Evolutionary conservation across 495 filamentous ascomycete genomes (phyloP).

Genomic region (Lophium mytilinum): DNA sequence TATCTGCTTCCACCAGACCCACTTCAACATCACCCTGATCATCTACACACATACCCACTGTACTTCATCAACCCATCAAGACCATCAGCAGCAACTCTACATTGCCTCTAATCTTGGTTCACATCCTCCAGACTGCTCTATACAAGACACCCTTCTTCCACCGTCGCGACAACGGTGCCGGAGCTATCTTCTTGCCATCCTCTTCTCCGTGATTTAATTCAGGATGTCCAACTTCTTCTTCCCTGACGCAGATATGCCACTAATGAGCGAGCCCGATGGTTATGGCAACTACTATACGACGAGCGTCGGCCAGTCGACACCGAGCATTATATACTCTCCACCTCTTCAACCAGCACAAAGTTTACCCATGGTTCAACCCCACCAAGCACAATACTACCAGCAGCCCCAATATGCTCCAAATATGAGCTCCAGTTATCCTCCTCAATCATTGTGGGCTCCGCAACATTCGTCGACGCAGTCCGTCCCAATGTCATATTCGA

Average conservation of each 20-base stretch:
- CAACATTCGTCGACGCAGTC: conserved; percentile 6
- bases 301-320: conserved; percentile 19
- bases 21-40: too few relatives aligned
- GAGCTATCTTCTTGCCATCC: neutral
- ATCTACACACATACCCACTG: too few relatives aligned
- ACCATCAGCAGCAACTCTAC: too few relatives aligned
- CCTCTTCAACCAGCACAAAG: conserved; percentile 14
- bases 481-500: conserved; percentile 5
- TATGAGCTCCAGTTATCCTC: conserved; percentile 15
- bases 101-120: too few relatives aligned
- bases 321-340: conserved; percentile 19
- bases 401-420: conserved; percentile 8
- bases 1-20: too few relatives aligned
- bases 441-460: conserved; percentile 16
- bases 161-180: neutral
- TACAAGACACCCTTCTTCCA: neutral
- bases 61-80: too few relatives aligned
- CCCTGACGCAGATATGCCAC: conserved; percentile 26
- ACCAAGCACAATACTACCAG: conserved; percentile 8
- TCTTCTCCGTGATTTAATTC: neutral
- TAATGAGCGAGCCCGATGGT: conserved; percentile 26
- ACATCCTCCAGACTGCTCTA: too few relatives aligned
- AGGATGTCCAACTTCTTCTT: conserved; percentile 31
- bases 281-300: conserved; percentile 25
- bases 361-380: conserved; percentile 2